Conservation (phyloP, 202 grass and related monocot genomes). For the Setaria viridis region DNA sequence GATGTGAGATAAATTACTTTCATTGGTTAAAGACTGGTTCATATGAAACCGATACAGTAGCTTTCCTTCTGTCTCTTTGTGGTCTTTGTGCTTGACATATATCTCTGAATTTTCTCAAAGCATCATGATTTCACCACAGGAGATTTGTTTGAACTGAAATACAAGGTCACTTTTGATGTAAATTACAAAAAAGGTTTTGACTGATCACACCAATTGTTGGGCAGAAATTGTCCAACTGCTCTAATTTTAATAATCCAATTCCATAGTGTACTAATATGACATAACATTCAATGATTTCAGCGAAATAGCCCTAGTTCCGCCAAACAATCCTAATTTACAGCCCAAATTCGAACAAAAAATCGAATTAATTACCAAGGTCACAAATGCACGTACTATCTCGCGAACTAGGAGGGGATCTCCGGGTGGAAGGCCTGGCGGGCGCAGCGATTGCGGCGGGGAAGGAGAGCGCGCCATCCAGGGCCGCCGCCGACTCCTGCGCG, state of each 20-base stretch:
- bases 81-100: background rate
- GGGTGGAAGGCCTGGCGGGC: background rate
- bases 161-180: too few relatives aligned
- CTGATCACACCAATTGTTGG: too few relatives aligned
- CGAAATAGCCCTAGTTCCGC: background rate
- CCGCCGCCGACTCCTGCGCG: background rate
- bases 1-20: constrained; percentile 3
- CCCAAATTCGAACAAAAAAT: background rate
- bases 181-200: too few relatives aligned
- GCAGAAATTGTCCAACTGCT: background rate
- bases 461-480: too few relatives aligned
- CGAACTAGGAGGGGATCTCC: background rate
- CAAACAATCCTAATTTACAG: background rate
- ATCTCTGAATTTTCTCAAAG: background rate
- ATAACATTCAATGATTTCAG: background rate
- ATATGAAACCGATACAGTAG: background rate
- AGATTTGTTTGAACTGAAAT: too few relatives aligned
- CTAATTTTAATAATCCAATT: background rate
- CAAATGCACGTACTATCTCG: background rate
- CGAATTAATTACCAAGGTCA: background rate
- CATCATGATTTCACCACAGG: background rate
- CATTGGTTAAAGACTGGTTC: background rate
- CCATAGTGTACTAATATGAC: background rate
- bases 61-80: background rate
- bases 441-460: too few relatives aligned